These are phyloP conservation scores for Aureobasidium musti DNA, from an alignment of 2,329 filamentous ascomycete genomes.

Conservation along the genomic window DNA sequence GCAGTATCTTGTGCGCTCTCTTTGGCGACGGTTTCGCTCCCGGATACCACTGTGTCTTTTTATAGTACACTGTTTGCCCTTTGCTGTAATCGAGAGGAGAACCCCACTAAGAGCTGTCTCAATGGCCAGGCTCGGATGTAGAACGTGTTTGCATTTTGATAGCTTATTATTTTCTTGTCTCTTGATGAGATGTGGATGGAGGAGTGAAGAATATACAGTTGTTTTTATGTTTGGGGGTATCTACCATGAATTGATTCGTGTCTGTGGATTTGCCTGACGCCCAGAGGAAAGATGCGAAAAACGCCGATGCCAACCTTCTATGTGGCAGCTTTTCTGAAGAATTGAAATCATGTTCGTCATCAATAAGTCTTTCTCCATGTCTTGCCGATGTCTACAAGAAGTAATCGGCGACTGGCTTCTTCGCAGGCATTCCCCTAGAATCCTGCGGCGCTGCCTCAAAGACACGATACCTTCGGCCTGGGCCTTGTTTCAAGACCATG, in stretches of 20 bases:
- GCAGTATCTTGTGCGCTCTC: no score
- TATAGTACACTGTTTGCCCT: no score
- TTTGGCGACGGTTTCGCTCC: no score
- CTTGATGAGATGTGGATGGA: no score
- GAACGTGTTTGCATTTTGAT: no score
- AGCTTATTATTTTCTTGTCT: no score
- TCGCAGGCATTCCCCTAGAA: conserved; percentile 94
- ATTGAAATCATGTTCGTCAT: neutral
- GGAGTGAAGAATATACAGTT: neutral
- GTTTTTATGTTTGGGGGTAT: neutral
- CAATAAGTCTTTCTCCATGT: neutral
- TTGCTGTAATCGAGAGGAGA: no score
- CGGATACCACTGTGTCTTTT: no score
- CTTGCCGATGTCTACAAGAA: conserved; percentile 63
- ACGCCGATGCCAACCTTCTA: neutral
- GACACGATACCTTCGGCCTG: conserved; percentile 86
- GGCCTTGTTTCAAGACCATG: conserved; percentile 58
- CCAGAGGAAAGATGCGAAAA: neutral
- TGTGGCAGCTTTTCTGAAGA: neutral
- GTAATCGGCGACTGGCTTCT: conserved; percentile 97
- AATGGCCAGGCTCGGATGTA: no score
- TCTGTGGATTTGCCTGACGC: neutral
- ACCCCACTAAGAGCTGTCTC: no score
- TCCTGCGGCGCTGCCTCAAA: conserved; percentile 98
- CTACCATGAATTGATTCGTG: neutral